These are phyloP conservation scores for Tolypocladium ophioglossoides DNA, from an alignment of 2,329 filamentous ascomycete genomes.

Conservation along the genomic window DNA sequence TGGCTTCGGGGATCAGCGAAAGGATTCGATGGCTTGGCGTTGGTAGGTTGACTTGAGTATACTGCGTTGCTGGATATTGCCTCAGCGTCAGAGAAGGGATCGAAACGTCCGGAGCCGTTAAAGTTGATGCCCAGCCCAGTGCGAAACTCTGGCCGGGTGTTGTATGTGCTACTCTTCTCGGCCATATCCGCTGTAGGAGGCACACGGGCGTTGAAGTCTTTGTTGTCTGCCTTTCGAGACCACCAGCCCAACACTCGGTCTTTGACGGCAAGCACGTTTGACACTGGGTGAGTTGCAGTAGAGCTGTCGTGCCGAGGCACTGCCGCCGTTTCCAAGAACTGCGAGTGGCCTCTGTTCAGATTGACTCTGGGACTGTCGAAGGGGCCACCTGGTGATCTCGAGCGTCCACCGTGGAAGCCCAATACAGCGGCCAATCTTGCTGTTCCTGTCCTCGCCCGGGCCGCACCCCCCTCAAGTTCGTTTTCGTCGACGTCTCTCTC, in stretches of 20 bases:
- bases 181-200: neutral
- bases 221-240: constrained; percentile 28
- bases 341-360: constrained; percentile 42
- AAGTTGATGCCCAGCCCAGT: constrained; percentile 27
- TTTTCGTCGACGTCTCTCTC: constrained; percentile 9
- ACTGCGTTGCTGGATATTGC: constrained; percentile 26
- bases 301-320: neutral
- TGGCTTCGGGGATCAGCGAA: constrained; percentile 31
- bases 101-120: constrained; percentile 13
- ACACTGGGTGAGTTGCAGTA: neutral
- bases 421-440: neutral
- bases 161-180: neutral
- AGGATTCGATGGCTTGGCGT: constrained; percentile 20
- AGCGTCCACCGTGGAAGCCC: neutral
- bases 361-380: constrained; percentile 28
- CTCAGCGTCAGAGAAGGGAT: constrained; percentile 41
- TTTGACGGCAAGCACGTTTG: neutral
- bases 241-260: constrained; percentile 22
- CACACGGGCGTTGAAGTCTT: constrained; percentile 4
- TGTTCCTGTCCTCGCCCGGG: constrained; percentile 21
- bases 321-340: constrained; percentile 28
- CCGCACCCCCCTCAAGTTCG: constrained; percentile 30
- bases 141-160: constrained; percentile 25
- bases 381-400: constrained; percentile 13
- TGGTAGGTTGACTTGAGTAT: constrained; percentile 15